Evolutionary conservation across 345 rosid genomes (phyloP).

Genomic region (Populus alba): DNA sequence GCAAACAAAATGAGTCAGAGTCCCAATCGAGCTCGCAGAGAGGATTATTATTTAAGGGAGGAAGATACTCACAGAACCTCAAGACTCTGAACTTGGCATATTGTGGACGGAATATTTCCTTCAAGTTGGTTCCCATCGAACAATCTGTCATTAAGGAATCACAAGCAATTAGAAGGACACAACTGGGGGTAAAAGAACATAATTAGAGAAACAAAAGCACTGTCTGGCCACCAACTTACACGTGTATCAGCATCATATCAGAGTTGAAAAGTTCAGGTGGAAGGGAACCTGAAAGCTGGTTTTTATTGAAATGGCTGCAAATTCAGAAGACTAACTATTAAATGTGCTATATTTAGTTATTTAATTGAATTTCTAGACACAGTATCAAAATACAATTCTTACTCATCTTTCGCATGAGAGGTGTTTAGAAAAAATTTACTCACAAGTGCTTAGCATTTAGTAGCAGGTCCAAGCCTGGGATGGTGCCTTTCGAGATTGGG

Average conservation of each 20-base stretch:
- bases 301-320: conserved; percentile 91
- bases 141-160: conserved; percentile 40
- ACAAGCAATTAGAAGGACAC: conserved; percentile 5
- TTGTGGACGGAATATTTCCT: conserved; percentile 63
- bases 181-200: background rate
- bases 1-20: conserved; percentile 22
- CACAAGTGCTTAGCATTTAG: conserved; percentile 84
- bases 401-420: background rate
- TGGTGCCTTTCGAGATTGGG: conserved; percentile 55
- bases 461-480: conserved; percentile 78
- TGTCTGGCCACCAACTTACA: conserved; percentile 50
- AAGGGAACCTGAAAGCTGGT: conserved; percentile 82
- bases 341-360: background rate
- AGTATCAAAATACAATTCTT: background rate
- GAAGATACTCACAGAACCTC: conserved; percentile 89
- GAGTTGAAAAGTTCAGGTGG: conserved; percentile 61
- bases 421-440: conserved; percentile 22
- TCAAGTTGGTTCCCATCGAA: conserved; percentile 73
- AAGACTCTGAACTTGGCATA: conserved; percentile 73
- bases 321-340: conserved; percentile 11
- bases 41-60: background rate
- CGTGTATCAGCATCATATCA: conserved; percentile 75
- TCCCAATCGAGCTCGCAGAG: background rate
- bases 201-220: background rate
- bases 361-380: background rate